Evolutionary conservation across 2,329 filamentous ascomycete species (phyloP), one percentile per base, ranked within the genome.

Genomic region (Nannizziopsis barbatae): DNA sequence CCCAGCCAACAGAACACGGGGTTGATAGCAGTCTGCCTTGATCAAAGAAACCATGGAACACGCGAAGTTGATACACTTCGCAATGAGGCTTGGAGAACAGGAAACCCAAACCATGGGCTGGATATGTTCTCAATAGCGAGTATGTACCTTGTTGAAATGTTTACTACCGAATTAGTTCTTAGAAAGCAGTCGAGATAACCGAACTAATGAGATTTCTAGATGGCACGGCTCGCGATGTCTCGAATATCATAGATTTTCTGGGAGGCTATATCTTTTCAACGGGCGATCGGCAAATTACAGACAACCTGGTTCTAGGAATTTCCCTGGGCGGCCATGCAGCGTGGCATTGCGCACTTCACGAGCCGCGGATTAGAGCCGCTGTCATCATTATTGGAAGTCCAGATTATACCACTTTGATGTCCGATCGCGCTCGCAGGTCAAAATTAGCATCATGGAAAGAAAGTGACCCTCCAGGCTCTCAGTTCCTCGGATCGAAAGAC

Each of bases 31-130:
- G 77, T 89, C 10, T 78, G 83, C 2, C 94, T 95, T 65, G 92
- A 96, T 67, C 88, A 95, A 71, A 78, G 90, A 40, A 96, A 96
- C 65, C 92, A 96, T 66, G 92, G 92, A 20, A 75, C 77, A 2
- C 73, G 92, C 47, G 66, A 80, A 51, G 77, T 90, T 1, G 75
- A 82, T 57, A 68, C 76, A 6, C 56, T 74, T 14, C 80, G 83
- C 20, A 96, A 95, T 63, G 73, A 82, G 56, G 75, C 83, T 3
- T 96, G 89, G 90, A 76, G 77, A 38, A 67, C 77, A 33, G 88
- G 87, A 27, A 95, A 95, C 61, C 71, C 75, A 6, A 77, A 74
- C 5, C 92, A 96, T 69, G 90, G 88, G 0, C 80, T 86, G 61
- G 92, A 98, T 65, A 95, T 98, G 88, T 88, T 92, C 62, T 80